Base-by-base conservation (phyloP, 192 early-diverging fungal genomes). In the Coemansia umbellata region DNA sequence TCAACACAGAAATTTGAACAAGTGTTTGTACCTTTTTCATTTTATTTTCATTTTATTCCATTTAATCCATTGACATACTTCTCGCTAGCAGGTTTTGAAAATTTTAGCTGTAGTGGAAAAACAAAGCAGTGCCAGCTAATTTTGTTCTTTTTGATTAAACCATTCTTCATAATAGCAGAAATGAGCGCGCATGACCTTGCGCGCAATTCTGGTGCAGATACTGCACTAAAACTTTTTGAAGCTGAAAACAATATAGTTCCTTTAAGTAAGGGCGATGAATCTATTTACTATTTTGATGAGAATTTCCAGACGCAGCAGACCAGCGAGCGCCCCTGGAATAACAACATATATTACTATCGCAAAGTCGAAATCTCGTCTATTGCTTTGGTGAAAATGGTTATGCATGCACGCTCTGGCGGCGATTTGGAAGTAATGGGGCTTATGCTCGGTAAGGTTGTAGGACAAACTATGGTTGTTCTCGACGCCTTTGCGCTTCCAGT, bases 301-400 rank as follows among this genome's bases (percentile, higher is more conserved):
- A 78, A 76, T 10, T 74, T 80, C 35, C 86, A 92, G 45, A 81
- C 79, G 55, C 65, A 80, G 30, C 73, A 82, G 49, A 63, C 81
- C 22, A 72, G 82, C 24, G 78, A 79, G 31, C 83, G 80, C 28
- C 91, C 91, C 8, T 98, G 95, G 95, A 86, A 80, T 32, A 87
- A 78, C 43, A 84, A 95, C 44, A 42, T 37, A 17, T 40, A 58
- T 53, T 50, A 63, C 37, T 74, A 93, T 86, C 68, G 86, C 88
- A 59, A 84, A 71, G 87, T 96, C 23, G 84, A 91, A 49, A 91
- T 98, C 24, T 96, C 93, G 15, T 94, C 94, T 2, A 85, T 97
- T 23, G 96, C 96, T 4, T 64, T 98, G 61, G 92, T 98, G 56
- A 98, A 98, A 57, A 98, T 98, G 93, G 94, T 94, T 68, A 95